Base-by-base conservation (phyloP, 2,329 filamentous ascomycete genomes). In the Diatrype stigma region DNA sequence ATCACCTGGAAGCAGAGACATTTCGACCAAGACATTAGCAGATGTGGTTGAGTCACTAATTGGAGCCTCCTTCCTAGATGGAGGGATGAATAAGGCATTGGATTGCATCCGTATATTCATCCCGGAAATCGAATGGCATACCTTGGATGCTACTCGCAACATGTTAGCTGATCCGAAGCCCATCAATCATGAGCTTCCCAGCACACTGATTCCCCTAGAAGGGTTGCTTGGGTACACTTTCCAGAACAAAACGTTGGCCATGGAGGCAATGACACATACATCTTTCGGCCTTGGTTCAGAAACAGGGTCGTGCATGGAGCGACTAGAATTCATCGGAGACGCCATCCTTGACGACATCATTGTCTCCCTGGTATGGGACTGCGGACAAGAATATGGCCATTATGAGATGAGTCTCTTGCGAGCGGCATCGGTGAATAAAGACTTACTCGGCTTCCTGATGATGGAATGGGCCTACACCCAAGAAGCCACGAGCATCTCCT, bases 251-350 rank as follows among this genome's bases (percentile, higher is more conserved):
- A 64, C 76, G 0, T 73, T 96, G 1, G 76, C 96, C 1, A 63
- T 87, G 0, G 89, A 96, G 70, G 88, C 92, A 2, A 74, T 93
- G 46, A 96, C 91, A 0, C 92, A 96, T 63, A 74, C 82, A 0
- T 92, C 89, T 0, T 75, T 65, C 59, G 68, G 64, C 42, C 51
- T 66, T 5, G 77, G 75, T 47, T 73, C 52, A 14, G 53, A 56
- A 1, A 44, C 51, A 2, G 61, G 53, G 7, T 73, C 74, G 2
- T 75, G 70, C 21, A 77, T 83, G 12, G 88, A 96, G 58, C 81
- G 91, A 0, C 78, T 96, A 1, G 93, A 96, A 63, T 96, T 94
- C 61, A 73, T 96, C 0, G 93, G 93, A 1, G 93, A 97, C 60
- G 82, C 90, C 0, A 75, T 96, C 2, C 80, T 97, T 0, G 93